Evolutionary conservation across 2,329 filamentous ascomycete species (phyloP).

Genomic region (Fonsecaea monophora): DNA sequence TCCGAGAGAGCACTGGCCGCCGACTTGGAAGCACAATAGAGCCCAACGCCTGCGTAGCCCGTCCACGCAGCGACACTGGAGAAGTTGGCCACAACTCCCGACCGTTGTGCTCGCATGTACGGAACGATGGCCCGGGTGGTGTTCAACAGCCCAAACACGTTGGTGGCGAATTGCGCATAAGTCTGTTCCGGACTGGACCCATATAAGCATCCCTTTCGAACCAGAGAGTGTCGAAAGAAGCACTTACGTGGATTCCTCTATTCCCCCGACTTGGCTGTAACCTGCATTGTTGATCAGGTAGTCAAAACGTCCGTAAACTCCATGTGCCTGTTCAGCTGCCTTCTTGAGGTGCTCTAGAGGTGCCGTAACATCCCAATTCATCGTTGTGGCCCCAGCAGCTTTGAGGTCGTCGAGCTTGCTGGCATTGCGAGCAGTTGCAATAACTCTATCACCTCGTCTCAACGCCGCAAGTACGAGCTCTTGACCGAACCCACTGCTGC

Average conservation of each 20-base stretch:
- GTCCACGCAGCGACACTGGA: slow-evolving; percentile 46
- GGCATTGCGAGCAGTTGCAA: slow-evolving; percentile 46
- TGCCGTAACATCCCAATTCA: slow-evolving; percentile 41
- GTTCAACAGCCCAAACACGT: slow-evolving; percentile 49
- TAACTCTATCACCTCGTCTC: slow-evolving; percentile 45
- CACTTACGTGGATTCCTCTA: slow-evolving; percentile 42
- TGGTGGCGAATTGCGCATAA: slow-evolving; percentile 46
- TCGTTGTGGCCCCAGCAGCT: slow-evolving; percentile 39
- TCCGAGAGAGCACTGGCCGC: slow-evolving; percentile 42
- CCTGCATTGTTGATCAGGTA: slow-evolving; percentile 49
- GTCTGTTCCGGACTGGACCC: slow-evolving; percentile 37
- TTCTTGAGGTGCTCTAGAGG: slow-evolving; percentile 27
- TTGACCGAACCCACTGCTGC: slow-evolving; percentile 46
- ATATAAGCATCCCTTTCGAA: not conserved
- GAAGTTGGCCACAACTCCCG: slow-evolving; percentile 48
- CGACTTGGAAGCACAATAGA: slow-evolving; percentile 49
- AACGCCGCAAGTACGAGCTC: slow-evolving; percentile 43
- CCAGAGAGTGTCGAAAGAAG: not conserved
- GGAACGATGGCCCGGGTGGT: slow-evolving; percentile 48
- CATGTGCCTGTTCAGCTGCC: slow-evolving; percentile 25
- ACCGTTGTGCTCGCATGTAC: slow-evolving; percentile 44
- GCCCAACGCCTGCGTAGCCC: slow-evolving; percentile 39
- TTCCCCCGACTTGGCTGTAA: slow-evolving; percentile 41
- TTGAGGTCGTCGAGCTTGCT: slow-evolving; percentile 42
- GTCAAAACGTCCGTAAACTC: slow-evolving; percentile 42